phyloP scores from a whole-genome alignment of 306 rosid genomes.

The Senna siamea region DNA sequence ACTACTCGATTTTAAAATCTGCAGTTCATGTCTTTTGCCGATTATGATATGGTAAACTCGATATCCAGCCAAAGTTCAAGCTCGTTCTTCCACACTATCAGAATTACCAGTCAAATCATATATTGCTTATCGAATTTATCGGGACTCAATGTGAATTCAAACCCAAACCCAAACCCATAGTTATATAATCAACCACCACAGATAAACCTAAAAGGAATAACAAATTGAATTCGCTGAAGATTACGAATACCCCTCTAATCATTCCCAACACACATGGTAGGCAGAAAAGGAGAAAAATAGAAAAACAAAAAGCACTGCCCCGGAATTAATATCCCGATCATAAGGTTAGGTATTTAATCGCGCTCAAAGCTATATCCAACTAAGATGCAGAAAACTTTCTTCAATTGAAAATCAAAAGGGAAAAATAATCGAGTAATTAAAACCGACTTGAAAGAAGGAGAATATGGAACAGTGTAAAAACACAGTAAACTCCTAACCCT shows the following conservation, averaged over 20 bases:
- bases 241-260: slow-evolving; percentile 38
- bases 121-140: slow-evolving; percentile 28
- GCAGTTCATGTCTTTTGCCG: slow-evolving; percentile 21
- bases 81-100: too few species aligned
- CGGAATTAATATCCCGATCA: slow-evolving; percentile 49
- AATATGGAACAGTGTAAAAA: slow-evolving; percentile 33
- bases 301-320: background rate
- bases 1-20: slow-evolving; percentile 22
- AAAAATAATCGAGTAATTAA: background rate
- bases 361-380: slow-evolving; percentile 26
- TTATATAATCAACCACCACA: slow-evolving; percentile 24
- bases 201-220: slow-evolving; percentile 17
- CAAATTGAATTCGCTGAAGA: slow-evolving; percentile 29
- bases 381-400: slow-evolving; percentile 18
- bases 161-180: slow-evolving; percentile 18
- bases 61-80: too few species aligned
- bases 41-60: too few species aligned
- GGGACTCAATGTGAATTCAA: slow-evolving; percentile 20
- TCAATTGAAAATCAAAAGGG: slow-evolving; percentile 13
- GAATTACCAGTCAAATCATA: slow-evolving; percentile 31
- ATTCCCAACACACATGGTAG: slow-evolving; percentile 7
- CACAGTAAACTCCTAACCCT: slow-evolving; percentile 52
- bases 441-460: slow-evolving; percentile 24
- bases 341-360: slow-evolving; percentile 30
- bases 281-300: slow-evolving; percentile 2